phyloP scores from a whole-genome alignment of 2,329 filamentous ascomycete genomes.

The Cladophialophora yegresii region DNA sequence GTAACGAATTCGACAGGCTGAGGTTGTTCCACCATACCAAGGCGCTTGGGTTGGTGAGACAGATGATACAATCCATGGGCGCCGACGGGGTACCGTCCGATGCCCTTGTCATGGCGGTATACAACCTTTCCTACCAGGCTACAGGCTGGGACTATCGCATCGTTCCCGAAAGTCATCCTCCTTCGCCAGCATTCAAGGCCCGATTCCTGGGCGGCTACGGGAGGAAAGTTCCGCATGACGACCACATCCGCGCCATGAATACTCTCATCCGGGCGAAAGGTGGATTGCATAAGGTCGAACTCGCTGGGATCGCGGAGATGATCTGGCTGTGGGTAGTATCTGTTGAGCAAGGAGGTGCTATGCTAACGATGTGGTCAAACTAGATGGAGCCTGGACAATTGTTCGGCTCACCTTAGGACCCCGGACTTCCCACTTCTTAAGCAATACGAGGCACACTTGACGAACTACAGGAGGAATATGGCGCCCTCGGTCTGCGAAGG shows the following conservation, averaged over 20 bases:
- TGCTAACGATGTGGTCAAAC: background rate
- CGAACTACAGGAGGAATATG: background rate
- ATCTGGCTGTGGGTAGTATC: constrained; percentile 11
- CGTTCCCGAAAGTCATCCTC: constrained; percentile 9
- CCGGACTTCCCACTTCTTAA: constrained; percentile 6
- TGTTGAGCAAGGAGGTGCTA: background rate
- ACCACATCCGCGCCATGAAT: constrained; percentile 11
- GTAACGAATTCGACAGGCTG: constrained; percentile 5
- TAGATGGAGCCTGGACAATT: constrained; percentile 16
- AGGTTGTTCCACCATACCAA: constrained; percentile 12
- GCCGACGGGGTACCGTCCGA: background rate
- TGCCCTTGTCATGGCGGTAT: constrained; percentile 10
- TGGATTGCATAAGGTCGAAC: constrained; percentile 6
- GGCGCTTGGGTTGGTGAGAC: constrained; percentile 8
- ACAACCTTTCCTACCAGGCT: constrained; percentile 12
- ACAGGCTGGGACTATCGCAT: constrained; percentile 6
- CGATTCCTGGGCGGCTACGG: constrained; percentile 3
- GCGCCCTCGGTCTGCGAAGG: background rate
- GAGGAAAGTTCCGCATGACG: constrained; percentile 3
- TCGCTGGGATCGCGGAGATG: constrained; percentile 10
- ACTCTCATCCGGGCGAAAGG: constrained; percentile 10
- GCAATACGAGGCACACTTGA: background rate
- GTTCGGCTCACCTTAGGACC: background rate
- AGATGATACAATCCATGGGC: constrained; percentile 9
- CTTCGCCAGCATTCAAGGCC: background rate